Evolutionary conservation across 352 stramenopile genomes (phyloP).

Genomic region (Phytophthora capsici): DNA sequence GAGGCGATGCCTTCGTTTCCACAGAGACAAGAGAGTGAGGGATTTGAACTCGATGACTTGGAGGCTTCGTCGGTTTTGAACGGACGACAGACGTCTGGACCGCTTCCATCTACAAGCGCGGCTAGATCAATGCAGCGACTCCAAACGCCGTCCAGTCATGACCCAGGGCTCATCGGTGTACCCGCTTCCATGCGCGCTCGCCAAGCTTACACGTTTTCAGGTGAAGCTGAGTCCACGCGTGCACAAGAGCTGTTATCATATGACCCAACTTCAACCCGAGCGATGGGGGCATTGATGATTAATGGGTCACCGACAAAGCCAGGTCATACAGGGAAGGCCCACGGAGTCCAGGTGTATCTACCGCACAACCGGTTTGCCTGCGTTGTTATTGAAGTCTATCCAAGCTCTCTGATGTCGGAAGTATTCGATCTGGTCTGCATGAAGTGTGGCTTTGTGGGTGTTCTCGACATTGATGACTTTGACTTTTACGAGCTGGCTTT

Average conservation of each 20-base stretch:
- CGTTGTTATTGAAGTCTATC: slow-evolving; percentile 71
- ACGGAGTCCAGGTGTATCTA: slow-evolving; percentile 81
- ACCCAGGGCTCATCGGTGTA: slow-evolving; percentile 35
- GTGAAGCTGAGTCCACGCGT: slow-evolving; percentile 59
- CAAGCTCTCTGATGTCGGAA: slow-evolving; percentile 64
- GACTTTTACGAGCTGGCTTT: slow-evolving; percentile 85
- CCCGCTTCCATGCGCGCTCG: slow-evolving; percentile 53
- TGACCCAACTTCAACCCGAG: slow-evolving; percentile 71
- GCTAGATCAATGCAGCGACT: slow-evolving; percentile 72
- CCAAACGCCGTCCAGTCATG: slow-evolving; percentile 63
- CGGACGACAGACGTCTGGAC: slow-evolving; percentile 41
- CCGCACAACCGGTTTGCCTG: slow-evolving; percentile 87
- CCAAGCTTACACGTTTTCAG: slow-evolving; percentile 49
- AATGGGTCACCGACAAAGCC: slow-evolving; percentile 57
- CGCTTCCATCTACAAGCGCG: slow-evolving; percentile 57
- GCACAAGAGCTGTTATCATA: slow-evolving; percentile 63
- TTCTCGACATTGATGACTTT: slow-evolving; percentile 82
- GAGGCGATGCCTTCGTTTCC: slow-evolving; percentile 30
- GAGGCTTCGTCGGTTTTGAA: slow-evolving; percentile 41
- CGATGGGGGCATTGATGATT: slow-evolving; percentile 43
- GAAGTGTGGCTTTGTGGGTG: slow-evolving; percentile 75
- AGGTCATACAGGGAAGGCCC: slow-evolving; percentile 39
- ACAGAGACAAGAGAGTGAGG: slow-evolving; percentile 43
- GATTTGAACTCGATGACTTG: slow-evolving; percentile 53
- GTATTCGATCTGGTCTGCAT: slow-evolving; percentile 81